Base-by-base conservation (phyloP, 805 yeast genomes). In the Metschnikowia colocasiae region DNA sequence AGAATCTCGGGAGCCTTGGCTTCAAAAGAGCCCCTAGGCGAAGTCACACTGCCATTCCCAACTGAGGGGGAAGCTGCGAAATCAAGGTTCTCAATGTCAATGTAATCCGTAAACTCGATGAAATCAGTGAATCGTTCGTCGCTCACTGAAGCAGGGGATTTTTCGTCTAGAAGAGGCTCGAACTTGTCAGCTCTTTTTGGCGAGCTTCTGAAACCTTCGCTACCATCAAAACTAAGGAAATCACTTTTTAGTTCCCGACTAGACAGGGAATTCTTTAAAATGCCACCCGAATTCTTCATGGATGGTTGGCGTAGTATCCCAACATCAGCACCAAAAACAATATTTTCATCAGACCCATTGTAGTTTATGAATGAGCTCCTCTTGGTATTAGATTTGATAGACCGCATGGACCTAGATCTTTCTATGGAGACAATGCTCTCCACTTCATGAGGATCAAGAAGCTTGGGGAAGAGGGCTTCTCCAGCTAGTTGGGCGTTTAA, bases 361-460 rank as follows among this genome's bases (percentile, higher is more conserved):
- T 69, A 72, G 46, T 71, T 71, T 16, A 66, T 63, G 51, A 62
- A 72, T 22, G 74, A 68, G 46, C 63, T 69, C 19, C 76, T 52
- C 39, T 62, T 56, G 54, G 56, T 59, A 39, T 56, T 62, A 13
- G 72, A 65, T 45, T 57, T 68, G n/a, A 75, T 61, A 0, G 89
- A 82, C 58, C 78, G 75, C 69, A 78, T 69, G 4, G 82, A 77
- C 42, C 81, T 59, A 6, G 85, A 78, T 50, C 91, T 73, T 61
- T 87, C 95, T 37, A 87, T 59, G 6, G 85, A 76, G 2, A 84
- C 83, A 48, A 87, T 87, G 39, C 87, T 82, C 53, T 83, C 87
- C 9, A 87, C 86, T 58, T 87, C 95, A 44, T 76, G 79, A 0
- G 78, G 71, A 48, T 76, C 83, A 27, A 87, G 67, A 2, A 81